phyloP scores from a whole-genome alignment of 345 rosid species.

The Brassica cretica region DNA sequence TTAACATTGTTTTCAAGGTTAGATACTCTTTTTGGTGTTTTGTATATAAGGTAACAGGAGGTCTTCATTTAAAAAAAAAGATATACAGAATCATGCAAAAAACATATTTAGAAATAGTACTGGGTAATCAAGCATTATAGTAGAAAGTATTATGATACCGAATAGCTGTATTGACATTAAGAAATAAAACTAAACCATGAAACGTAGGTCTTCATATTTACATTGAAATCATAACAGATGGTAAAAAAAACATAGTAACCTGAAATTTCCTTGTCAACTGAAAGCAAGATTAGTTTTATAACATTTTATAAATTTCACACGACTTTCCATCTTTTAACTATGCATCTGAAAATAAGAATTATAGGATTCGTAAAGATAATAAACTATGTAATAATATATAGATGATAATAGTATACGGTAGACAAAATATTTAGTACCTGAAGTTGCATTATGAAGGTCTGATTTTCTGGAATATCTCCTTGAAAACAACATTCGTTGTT shows the following conservation, averaged over 20 bases:
- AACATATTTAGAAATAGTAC: not conserved
- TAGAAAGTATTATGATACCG: not conserved
- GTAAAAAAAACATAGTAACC: too few species aligned
- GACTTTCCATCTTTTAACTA: too few species aligned
- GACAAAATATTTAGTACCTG: not conserved
- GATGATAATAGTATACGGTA: too few species aligned
- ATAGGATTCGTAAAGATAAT: too few species aligned
- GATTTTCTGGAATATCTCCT: not conserved
- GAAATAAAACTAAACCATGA: not conserved
- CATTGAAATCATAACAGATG: not conserved
- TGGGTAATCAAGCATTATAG: not conserved
- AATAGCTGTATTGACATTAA: not conserved
- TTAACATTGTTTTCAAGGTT: slow-evolving; percentile 73
- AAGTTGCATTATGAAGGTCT: not conserved
- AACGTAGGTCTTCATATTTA: not conserved
- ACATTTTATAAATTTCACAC: too few species aligned
- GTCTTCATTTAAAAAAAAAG: not conserved
- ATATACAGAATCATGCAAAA: not conserved
- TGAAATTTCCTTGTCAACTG: too few species aligned
- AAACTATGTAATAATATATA: too few species aligned
- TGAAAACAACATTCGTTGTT: not conserved
- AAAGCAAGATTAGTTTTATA: too few species aligned
- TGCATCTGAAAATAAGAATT: too few species aligned
- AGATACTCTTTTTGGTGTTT: not conserved
- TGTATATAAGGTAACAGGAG: too few species aligned